A percentile compares a stretch with the other conserved stretches of the same genome.
Conservation (phyloP, 345 rosid species). For the Noccaea caerulescens region DNA sequence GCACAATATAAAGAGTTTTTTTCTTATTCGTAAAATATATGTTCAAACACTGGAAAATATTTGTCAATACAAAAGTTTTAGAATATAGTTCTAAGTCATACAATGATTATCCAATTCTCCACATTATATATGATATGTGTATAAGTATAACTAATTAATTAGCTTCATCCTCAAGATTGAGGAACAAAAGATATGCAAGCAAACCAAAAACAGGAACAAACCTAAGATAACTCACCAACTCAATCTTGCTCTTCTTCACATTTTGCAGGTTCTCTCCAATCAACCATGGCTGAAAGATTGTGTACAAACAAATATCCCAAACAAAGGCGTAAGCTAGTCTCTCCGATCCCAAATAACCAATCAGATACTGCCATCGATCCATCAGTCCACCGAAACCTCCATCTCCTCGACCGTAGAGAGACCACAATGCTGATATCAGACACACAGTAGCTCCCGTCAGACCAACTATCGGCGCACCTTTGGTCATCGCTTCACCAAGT, state of each 20-base stretch:
- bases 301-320: constrained; percentile 86
- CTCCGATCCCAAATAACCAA: constrained; percentile 78
- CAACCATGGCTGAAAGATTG: constrained; percentile 94
- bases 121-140: background rate
- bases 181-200: constrained; percentile 63
- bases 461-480: constrained; percentile 74
- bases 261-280: constrained; percentile 80
- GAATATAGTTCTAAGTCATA: too few species aligned
- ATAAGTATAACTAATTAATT: background rate
- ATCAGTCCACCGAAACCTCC: constrained; percentile 62
- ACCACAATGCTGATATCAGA: constrained; percentile 70
- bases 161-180: constrained; percentile 55
- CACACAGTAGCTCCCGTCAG: constrained; percentile 76
- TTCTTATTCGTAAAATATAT: too few species aligned
- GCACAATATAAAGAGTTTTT: too few species aligned
- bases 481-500: constrained; percentile 69
- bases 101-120: too few species aligned
- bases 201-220: constrained; percentile 86
- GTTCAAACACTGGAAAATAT: too few species aligned
- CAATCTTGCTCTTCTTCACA: constrained; percentile 57
- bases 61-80: too few species aligned
- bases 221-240: constrained; percentile 62
- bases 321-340: constrained; percentile 89
- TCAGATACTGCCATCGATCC: constrained; percentile 71
- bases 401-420: constrained; percentile 69